Evolutionary conservation across 148 eudicot genomes (phyloP).

Genomic region (Suaeda aralocaspica): DNA sequence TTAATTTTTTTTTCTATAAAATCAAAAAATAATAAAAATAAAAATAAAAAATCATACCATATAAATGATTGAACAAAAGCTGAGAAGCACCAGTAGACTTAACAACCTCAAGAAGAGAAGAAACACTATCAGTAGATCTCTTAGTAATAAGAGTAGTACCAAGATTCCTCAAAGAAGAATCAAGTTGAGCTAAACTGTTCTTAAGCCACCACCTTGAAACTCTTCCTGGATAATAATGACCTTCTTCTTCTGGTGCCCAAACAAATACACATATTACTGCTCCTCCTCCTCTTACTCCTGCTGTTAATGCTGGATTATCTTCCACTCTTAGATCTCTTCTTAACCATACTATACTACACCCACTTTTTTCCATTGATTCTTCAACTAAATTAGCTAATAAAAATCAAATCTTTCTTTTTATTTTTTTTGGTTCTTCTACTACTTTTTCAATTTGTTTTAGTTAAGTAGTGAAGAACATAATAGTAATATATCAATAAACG

Average conservation of each 20-base stretch:
- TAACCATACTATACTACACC: conserved; percentile 95
- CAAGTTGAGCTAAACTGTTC: conserved; percentile 79
- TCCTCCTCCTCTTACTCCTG: conserved; percentile 89
- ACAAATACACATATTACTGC: conserved; percentile 64
- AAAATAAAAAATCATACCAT: conserved; percentile 38
- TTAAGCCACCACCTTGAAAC: conserved; percentile 99
- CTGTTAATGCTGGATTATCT: conserved; percentile 90
- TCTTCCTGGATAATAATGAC: conserved; percentile 83
- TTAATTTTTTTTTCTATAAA: too few relatives aligned
- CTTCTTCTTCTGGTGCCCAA: conserved; percentile 99
- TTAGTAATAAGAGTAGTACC: conserved; percentile 79
- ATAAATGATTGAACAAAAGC: conserved; percentile 84
- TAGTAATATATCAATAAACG: not conserved
- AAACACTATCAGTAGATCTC: conserved; percentile 81
- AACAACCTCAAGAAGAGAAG: conserved; percentile 71
- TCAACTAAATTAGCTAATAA: too few relatives aligned
- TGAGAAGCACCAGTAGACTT: conserved; percentile 82
- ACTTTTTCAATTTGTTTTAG: too few relatives aligned
- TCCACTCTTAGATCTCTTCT: conserved; percentile 96
- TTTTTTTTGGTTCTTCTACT: not conserved
- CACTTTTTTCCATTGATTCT: conserved; percentile 48
- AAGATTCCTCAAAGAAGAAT: conserved; percentile 71
- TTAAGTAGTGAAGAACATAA: not conserved
- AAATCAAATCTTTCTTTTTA: not conserved
- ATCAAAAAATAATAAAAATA: not conserved